Evolutionary conservation across 2,329 filamentous ascomycete species (phyloP).

Genomic region (Fusarium verrucosum): DNA sequence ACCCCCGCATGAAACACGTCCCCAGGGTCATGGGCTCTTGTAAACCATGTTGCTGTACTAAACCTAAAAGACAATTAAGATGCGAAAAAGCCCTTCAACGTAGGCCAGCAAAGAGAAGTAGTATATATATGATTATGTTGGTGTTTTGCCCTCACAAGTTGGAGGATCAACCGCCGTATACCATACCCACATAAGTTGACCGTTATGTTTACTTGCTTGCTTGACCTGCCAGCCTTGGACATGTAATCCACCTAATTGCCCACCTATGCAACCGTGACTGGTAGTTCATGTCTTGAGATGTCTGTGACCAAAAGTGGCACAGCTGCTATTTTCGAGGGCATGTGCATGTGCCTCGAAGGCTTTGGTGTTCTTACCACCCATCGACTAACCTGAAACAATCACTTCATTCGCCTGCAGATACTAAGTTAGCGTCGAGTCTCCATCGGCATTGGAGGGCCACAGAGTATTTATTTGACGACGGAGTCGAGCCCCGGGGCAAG

Average conservation of each 20-base stretch:
- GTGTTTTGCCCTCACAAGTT: not conserved
- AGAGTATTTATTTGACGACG: constrained; percentile 34
- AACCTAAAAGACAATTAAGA: constrained; percentile 16
- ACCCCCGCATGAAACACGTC: constrained; percentile 34
- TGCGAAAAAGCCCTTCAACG: constrained; percentile 8
- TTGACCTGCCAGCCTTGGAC: not conserved
- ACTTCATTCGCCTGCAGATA: constrained; percentile 39
- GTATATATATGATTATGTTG: not conserved
- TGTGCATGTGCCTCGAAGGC: constrained; percentile 10
- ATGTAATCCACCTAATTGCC: not conserved
- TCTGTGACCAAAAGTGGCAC: constrained; percentile 21
- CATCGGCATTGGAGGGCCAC: constrained; percentile 24
- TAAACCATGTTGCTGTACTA: constrained; percentile 15
- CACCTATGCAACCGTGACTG: not conserved
- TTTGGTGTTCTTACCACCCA: constrained; percentile 18
- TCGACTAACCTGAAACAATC: constrained; percentile 42
- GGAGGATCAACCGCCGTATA: not conserved
- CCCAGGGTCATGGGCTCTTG: constrained; percentile 22
- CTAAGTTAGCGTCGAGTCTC: constrained; percentile 33
- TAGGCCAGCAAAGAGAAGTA: not conserved
- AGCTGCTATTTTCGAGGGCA: constrained; percentile 12
- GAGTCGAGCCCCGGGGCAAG: constrained; percentile 31
- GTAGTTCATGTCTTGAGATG: constrained; percentile 4
- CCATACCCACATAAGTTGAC: not conserved
- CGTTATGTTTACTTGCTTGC: not conserved